A percentile compares a stretch with the other conserved stretches of the same genome.
phyloP scores from a whole-genome alignment of 306 rosid species.

The Cucurbita argyrosperma region DNA sequence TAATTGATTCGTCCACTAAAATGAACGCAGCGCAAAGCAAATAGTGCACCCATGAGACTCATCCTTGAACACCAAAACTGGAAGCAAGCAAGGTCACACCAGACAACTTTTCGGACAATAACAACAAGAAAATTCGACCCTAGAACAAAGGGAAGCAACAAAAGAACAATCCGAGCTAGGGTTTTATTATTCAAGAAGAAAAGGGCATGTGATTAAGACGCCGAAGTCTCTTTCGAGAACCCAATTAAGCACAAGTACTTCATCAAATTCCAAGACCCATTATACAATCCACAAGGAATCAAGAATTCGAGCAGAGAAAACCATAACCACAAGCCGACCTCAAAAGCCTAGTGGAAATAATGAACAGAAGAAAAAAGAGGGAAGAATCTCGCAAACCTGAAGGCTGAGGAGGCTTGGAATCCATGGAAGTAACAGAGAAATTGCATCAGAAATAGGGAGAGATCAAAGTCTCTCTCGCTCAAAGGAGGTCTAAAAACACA shows the following conservation, averaged over 20 bases:
- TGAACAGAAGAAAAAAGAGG: background rate
- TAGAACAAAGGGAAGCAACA: background rate
- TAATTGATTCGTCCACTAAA: background rate
- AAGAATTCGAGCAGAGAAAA: background rate
- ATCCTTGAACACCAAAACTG: background rate
- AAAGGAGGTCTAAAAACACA: background rate
- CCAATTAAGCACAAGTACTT: background rate
- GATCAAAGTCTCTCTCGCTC: background rate
- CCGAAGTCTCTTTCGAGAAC: background rate
- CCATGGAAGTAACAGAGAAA: slow-evolving; percentile 8
- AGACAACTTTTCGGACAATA: background rate
- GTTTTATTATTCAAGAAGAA: background rate
- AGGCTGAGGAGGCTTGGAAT: slow-evolving; percentile 8
- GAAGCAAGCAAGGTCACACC: background rate
- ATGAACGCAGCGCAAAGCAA: background rate
- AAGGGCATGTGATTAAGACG: background rate
- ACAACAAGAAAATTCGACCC: background rate
- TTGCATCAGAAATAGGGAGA: background rate
- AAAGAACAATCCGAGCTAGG: background rate
- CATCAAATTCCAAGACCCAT: background rate
- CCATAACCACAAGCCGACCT: background rate
- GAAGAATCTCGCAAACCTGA: slow-evolving; percentile 10
- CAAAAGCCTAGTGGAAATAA: background rate
- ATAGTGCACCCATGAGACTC: background rate
- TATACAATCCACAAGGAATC: background rate